These are phyloP conservation scores for Hygrophorus pudorinus DNA, from an alignment of 768 basidiomycete species.

Conservation along the genomic window DNA sequence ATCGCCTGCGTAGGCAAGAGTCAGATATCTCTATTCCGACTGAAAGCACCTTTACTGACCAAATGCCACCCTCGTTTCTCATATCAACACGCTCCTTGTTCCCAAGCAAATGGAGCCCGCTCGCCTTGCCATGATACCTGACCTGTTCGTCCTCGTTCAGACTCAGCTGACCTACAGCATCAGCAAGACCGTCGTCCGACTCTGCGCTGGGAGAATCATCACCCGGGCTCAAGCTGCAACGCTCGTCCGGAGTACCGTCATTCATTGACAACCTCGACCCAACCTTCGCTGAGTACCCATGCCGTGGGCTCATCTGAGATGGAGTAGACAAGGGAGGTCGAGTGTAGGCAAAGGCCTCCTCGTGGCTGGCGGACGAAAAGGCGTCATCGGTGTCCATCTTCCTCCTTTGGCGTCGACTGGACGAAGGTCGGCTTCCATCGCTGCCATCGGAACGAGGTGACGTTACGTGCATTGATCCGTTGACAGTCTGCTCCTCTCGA, in stretches of 20 bases:
- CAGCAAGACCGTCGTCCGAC: conserved; percentile 37
- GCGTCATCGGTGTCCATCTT: conserved; percentile 31
- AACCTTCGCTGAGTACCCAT: conserved; percentile 3
- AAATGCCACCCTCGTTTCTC: conserved; percentile 68
- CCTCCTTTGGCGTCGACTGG: conserved; percentile 38
- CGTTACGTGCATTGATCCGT: neutral
- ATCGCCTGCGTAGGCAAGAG: conserved; percentile 40
- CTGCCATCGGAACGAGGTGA: neutral
- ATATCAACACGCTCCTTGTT: conserved; percentile 49
- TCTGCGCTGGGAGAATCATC: conserved; percentile 24
- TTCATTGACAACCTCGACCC: conserved; percentile 2
- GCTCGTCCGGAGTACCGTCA: conserved; percentile 3
- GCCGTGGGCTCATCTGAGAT: conserved; percentile 7
- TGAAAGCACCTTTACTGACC: conserved; percentile 30
- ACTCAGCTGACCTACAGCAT: conserved; percentile 78
- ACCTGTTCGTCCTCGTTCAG: conserved; percentile 83
- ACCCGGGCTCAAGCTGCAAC: conserved; percentile 22
- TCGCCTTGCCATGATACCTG: conserved; percentile 79
- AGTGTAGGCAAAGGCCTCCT: conserved; percentile 2
- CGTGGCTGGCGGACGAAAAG: conserved; percentile 8
- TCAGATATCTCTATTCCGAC: conserved; percentile 5
- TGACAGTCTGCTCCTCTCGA: neutral
- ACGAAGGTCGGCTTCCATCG: conserved; percentile 15
- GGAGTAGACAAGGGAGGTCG: conserved; percentile 3
- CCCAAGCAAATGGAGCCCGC: conserved; percentile 67